These are phyloP conservation scores for Hamigera avellanea DNA, from an alignment of 495 filamentous ascomycete genomes.

Conservation along the genomic window DNA sequence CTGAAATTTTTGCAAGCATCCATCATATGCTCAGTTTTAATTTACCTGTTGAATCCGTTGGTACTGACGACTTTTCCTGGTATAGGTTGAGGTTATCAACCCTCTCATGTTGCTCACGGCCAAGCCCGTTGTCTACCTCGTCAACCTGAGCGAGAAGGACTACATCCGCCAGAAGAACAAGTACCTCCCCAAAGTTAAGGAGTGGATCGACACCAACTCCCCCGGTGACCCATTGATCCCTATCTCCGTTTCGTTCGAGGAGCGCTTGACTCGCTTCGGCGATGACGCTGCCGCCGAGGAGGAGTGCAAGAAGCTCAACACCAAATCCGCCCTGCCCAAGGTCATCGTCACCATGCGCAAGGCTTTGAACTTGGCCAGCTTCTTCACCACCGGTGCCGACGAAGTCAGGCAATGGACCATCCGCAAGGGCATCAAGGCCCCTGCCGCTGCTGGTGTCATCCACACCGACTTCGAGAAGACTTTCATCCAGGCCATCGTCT, in stretches of 20 bases:
- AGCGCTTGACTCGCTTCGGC: slow-evolving; percentile 70
- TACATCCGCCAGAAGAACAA: slow-evolving; percentile 99
- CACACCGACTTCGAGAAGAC: slow-evolving; percentile 98
- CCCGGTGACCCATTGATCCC: slow-evolving; percentile 83
- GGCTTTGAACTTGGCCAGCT: slow-evolving; percentile 76
- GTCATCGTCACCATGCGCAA: slow-evolving; percentile 90
- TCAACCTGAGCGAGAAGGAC: slow-evolving; percentile 95
- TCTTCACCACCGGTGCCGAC: slow-evolving; percentile 96
- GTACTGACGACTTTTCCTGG: slow-evolving; percentile 11
- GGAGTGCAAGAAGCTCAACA: slow-evolving; percentile 81
- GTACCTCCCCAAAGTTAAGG: slow-evolving; percentile 81
- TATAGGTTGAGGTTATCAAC: slow-evolving; percentile 94
- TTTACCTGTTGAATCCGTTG: slow-evolving; percentile 16
- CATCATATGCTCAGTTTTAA: slow-evolving; percentile 2
- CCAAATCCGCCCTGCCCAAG: slow-evolving; percentile 86
- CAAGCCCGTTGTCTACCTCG: slow-evolving; percentile 93
- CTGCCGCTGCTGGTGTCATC: slow-evolving; percentile 94
- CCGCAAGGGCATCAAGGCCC: slow-evolving; percentile 90
- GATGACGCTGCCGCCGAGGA: slow-evolving; percentile 67
- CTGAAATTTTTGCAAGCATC: slow-evolving; percentile 30
- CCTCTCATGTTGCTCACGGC: slow-evolving; percentile 88
- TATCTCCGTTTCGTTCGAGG: slow-evolving; percentile 84
- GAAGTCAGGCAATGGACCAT: slow-evolving; percentile 99
- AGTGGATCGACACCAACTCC: slow-evolving; percentile 88
- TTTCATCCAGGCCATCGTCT: slow-evolving; percentile 93